phyloP scores from a whole-genome alignment of 2,329 filamentous ascomycete species.

The Trichoderma polysporum region DNA sequence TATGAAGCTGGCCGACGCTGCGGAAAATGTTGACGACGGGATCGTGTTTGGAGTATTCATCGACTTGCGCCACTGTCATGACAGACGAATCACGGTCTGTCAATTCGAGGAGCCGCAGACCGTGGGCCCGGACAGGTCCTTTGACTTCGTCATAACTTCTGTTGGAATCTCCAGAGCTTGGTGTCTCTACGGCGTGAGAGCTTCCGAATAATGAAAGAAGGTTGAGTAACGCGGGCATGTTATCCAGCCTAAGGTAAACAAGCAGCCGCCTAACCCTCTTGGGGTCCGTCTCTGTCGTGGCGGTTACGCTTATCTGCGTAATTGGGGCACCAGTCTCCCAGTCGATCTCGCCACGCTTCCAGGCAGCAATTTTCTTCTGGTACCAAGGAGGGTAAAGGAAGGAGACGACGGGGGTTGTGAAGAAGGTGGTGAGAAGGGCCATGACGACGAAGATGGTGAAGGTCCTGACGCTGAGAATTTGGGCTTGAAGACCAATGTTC shows the following conservation, averaged over 20 bases:
- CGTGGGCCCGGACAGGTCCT: constrained; percentile 66
- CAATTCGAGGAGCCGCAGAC: constrained; percentile 80
- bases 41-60: constrained; percentile 70
- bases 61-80: constrained; percentile 85
- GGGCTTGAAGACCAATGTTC: constrained; percentile 77
- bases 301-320: constrained; percentile 20
- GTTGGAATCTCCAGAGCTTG: constrained; percentile 25
- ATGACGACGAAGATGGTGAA: constrained; percentile 96
- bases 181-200: constrained; percentile 26
- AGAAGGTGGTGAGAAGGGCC: constrained; percentile 83
- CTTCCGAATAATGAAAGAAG: constrained; percentile 78
- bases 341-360: constrained; percentile 83
- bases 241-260: constrained; percentile 82
- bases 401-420: constrained; percentile 74
- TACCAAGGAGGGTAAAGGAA: constrained; percentile 70
- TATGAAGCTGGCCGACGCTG: constrained; percentile 80
- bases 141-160: constrained; percentile 29
- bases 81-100: constrained; percentile 92
- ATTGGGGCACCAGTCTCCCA: constrained; percentile 56
- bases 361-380: constrained; percentile 51
- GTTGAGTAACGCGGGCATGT: constrained; percentile 76
- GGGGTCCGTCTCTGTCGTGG: constrained; percentile 12
- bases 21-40: constrained; percentile 90
- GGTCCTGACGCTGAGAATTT: constrained; percentile 74
- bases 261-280: constrained; percentile 61